Base-by-base conservation (phyloP, 768 basidiomycete genomes). In the button mushroom (Agaricus bisporus) region DNA sequence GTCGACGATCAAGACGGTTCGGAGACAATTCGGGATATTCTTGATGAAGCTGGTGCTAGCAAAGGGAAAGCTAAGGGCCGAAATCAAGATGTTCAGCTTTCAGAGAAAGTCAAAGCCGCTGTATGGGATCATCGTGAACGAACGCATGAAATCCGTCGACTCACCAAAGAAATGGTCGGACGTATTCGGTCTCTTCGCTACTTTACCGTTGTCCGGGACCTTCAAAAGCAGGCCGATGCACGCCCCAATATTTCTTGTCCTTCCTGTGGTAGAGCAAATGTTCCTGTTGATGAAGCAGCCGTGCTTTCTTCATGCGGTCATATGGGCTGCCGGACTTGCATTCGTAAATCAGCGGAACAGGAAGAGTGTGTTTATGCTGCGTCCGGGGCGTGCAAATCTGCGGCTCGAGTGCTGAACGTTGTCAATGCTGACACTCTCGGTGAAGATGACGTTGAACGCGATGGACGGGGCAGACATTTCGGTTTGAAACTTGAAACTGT, bases 241-340 rank as follows among this genome's bases (percentile, higher is more conserved):
- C 82, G 84, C 8, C 75, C 81, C 15, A 69, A 72, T 26, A 74
- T 88, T 37, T 67, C 76, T 8, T 92, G 91, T 58, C 83, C 85
- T 4, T 66, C 66, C 37, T 93, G 90, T 60, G 71, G 70, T 26
- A 73, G 76, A 44, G 69, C 78, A 44, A 70, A 71, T 53, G 67
- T 89, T 36, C 81, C 81, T 2, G 74, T 85, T 58, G 70, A 75
- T 9, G 86, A 93, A 49, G 74, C 91, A 52, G 86, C 91, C 18
- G 86, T 97, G 3, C 75, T 95, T 32, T 95, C 93, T 4, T 92
- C 91, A 18, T 98, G 94, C 59, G 94, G 94, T 7, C 94, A 98
- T 65, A 84, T 81, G 63, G 92, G 94, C 3, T 94, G 91, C 61
- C 66, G 80, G 60, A 68, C 74, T 2, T 94, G 91, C 63, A 88